Evolutionary conservation across 1,284 basidiomycete species (phyloP), one percentile per base, ranked within the genome.

Genomic region (Melampsora abietis-canadensis): DNA sequence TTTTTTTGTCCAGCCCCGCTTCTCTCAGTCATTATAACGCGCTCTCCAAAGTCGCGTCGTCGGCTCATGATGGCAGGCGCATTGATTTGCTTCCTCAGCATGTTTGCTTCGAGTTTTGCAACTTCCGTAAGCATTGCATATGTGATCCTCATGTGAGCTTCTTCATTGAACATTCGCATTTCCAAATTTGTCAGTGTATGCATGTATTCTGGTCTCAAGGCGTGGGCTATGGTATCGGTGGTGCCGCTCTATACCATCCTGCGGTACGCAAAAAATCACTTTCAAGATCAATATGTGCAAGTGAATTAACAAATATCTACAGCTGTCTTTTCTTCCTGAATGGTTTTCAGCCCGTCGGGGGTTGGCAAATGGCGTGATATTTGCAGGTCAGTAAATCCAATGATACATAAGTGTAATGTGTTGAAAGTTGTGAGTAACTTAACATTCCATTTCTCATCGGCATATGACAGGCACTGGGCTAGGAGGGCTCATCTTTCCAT

Each of bases 281-380:
- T 40, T 8, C 37, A 40, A 40, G 37, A 40, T 12, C 37, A 40
- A 6, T 40, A 40, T 40, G 10, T 40, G 4, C 37, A 40, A 40
- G 37, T 40, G 10, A 12, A 40, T 12, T 40, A 8, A 40, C 37
- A 10, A 40, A 40, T 12, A 8, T 6, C 37, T 12, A 40, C 24
- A 8, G 67, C 79, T 85, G 17, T 81, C 80, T 19, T 84, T 81
- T 76, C 77, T 85, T 72, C 81, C 82, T 0, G 84, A 85, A 69
- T 85, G 84, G 85, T 85, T 85, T 75, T 80, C 84, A 27, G 76
- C 76, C 4, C 80, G 82, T 0, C 77, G 84, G 21, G 84, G 84
- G 0, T 78, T 84, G 14, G 85, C 84, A 1, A 83, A 82, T 67
- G 84, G 84, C 0, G 79, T 84, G 46, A 81, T 85, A 31, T 83